phyloP scores from a whole-genome alignment of 1,139 yeast species.

The Geotrichum phurueaensis region DNA sequence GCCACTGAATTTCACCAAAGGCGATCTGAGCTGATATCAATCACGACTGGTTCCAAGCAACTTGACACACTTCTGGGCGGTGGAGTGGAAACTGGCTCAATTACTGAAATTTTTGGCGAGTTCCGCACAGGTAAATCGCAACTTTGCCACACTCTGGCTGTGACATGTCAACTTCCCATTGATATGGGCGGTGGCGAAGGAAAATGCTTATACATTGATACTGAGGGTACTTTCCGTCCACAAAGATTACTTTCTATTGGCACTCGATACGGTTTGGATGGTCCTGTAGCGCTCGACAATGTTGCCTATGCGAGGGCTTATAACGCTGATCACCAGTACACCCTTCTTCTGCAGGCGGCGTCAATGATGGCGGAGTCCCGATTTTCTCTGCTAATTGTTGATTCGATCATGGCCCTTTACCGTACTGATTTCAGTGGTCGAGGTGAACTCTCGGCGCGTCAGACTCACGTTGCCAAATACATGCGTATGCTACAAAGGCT shows the following conservation, averaged over 20 bases:
- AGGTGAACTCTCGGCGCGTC: conserved; percentile 94
- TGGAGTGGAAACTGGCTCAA: conserved; percentile 94
- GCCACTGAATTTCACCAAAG: conserved; percentile 92
- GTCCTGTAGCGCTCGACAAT: conserved; percentile 91
- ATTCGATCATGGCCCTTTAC: conserved; percentile 92
- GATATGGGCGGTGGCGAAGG: conserved; percentile 99
- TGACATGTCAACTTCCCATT: conserved; percentile 91
- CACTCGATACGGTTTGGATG: conserved; percentile 83
- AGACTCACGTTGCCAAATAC: conserved; percentile 87
- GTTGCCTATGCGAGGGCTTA: conserved; percentile 97
- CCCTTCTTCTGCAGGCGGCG: conserved; percentile 82
- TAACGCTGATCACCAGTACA: conserved; percentile 93
- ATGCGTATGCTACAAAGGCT: conserved; percentile 86
- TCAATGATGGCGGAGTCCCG: conserved; percentile 95
- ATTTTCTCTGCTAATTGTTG: conserved; percentile 71
- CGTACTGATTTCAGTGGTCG: conserved; percentile 94
- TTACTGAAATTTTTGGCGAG: conserved; percentile 95
- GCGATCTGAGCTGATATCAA: conserved; percentile 81
- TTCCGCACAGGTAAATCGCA: conserved; percentile 97
- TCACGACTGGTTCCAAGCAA: conserved; percentile 93
- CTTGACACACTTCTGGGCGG: conserved; percentile 92
- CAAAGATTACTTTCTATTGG: conserved; percentile 85
- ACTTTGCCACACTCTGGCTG: conserved; percentile 92
- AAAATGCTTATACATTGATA: conserved; percentile 89
- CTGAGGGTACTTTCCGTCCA: conserved; percentile 96